Evolutionary conservation across 2,329 filamentous ascomycete genomes (phyloP), one percentile per base, ranked within the genome.

Genomic region (Aspergillus intermedius): DNA sequence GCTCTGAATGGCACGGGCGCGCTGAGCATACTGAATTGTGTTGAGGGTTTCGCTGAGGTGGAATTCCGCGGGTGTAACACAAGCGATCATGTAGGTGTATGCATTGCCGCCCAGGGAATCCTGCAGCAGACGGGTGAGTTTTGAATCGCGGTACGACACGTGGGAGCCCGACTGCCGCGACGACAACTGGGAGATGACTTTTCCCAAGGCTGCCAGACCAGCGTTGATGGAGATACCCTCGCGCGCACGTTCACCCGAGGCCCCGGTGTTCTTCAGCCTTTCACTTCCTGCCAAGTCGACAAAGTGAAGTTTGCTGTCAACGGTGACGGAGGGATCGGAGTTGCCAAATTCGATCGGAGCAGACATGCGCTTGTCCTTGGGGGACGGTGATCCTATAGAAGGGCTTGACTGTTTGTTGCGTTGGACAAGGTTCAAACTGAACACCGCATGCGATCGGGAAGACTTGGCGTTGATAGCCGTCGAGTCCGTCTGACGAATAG

Each of bases 1-100:
- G 72, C 88, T 95, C 74, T 98, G 93, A 52, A 98, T 98, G 1
- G 91, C 90, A 55, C 93, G 86, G 54, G 93, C 94, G 55, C 93
- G 83, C 72, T 97, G 93, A 5, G 93, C 93, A 70, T 98, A 98
- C 67, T 96, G 88, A 19, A 98, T 88, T 0, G 93, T 98, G 67
- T 98, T 98, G 49, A 98, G 76, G 0, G 94, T 97, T 72, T 98
- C 93, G 72, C 91, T 97, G 41, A 98, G 76, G 67, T 98, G 93
- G 65, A 98, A 98, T 66, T 96, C 91, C 12, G 91, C 89, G 0
- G 91, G 91, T 1, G 91, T 98, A 25, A 98, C 91, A 71, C 93
- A 98, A 7, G 93, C 93, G 72, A 98, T 93, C 93, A 98, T 97
- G 73, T 97, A 98, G 0, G 93, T 98, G 65, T 96, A 95, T 32